Evolutionary conservation across 768 basidiomycete genomes (phyloP).

Genomic region (Psilocybe sp.): DNA sequence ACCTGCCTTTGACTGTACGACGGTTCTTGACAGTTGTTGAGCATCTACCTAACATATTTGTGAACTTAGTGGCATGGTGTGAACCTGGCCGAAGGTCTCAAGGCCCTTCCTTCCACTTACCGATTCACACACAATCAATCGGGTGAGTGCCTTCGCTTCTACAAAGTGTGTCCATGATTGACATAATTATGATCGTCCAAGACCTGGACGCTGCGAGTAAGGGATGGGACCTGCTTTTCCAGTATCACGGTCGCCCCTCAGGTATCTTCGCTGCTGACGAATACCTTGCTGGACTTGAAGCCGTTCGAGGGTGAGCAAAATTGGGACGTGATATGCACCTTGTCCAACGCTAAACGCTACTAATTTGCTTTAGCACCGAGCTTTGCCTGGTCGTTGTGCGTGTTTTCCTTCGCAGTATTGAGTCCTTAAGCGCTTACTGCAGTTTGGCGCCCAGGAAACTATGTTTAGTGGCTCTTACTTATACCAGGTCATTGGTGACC

Average conservation of each 20-base stretch:
- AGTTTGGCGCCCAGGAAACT: conserved; percentile 39
- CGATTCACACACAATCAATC: conserved; percentile 56
- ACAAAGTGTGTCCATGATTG: not conserved
- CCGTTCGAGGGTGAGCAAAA: conserved; percentile 43
- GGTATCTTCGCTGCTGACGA: conserved; percentile 58
- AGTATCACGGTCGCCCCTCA: conserved; percentile 56
- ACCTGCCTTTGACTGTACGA: conserved; percentile 34
- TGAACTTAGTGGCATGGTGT: conserved; percentile 50
- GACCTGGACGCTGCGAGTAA: conserved; percentile 47
- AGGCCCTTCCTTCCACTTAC: conserved; percentile 51
- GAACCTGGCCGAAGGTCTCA: conserved; percentile 56
- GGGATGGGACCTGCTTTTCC: conserved; percentile 55
- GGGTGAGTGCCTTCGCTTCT: conserved; percentile 25
- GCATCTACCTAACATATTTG: conserved; percentile 2
- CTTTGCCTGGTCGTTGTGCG: conserved; percentile 51
- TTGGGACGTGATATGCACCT: not conserved
- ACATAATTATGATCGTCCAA: conserved; percentile 9
- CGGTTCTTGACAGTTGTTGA: not conserved
- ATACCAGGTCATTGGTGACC: conserved; percentile 54
- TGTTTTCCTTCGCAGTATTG: conserved; percentile 2
- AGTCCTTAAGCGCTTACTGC: not conserved
- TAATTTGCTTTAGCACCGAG: conserved; percentile 38
- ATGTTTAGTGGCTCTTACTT: conserved; percentile 60
- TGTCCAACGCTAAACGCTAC: not conserved
- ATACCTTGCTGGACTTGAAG: conserved; percentile 53